Conservation (phyloP, 345 rosid species). For the Citrus australasica region DNA sequence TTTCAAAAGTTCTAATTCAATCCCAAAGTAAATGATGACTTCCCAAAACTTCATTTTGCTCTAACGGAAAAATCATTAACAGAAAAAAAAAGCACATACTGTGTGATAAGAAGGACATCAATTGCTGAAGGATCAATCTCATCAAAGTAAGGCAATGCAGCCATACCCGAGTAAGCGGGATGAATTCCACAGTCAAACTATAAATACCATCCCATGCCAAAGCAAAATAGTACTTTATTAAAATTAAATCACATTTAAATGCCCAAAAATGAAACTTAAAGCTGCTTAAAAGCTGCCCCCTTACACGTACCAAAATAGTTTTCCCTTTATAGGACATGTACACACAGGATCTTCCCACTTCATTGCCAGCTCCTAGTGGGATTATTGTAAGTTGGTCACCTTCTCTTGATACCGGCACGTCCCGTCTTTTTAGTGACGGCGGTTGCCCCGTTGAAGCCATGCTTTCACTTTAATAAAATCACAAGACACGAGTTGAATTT, state of each 20-base stretch:
- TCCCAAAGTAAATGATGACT: neutral
- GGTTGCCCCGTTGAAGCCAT: conserved; percentile 58
- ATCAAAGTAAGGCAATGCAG: conserved; percentile 91
- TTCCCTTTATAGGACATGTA: conserved; percentile 91
- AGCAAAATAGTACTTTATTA: neutral
- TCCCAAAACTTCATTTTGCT: neutral
- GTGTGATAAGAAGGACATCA: conserved; percentile 88
- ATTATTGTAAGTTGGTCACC: conserved; percentile 74
- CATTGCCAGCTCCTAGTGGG: conserved; percentile 90
- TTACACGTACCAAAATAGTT: conserved; percentile 47
- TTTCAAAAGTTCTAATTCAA: neutral
- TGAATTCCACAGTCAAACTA: conserved; percentile 96
- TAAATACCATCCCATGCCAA: neutral
- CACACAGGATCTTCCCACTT: conserved; percentile 92
- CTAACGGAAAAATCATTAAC: neutral
- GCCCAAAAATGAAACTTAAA: neutral
- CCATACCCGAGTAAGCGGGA: conserved; percentile 88
- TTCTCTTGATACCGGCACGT: conserved; percentile 54
- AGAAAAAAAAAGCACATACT: conserved; percentile 35
- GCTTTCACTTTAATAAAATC: neutral
- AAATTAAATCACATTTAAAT: neutral
- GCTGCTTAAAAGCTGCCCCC: neutral
- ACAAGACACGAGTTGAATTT: neutral
- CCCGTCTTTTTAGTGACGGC: conserved; percentile 59
- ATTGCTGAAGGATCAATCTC: conserved; percentile 89